Evolutionary conservation across 2,329 filamentous ascomycete species (phyloP).

Genomic region (Aaosphaeria arxii): DNA sequence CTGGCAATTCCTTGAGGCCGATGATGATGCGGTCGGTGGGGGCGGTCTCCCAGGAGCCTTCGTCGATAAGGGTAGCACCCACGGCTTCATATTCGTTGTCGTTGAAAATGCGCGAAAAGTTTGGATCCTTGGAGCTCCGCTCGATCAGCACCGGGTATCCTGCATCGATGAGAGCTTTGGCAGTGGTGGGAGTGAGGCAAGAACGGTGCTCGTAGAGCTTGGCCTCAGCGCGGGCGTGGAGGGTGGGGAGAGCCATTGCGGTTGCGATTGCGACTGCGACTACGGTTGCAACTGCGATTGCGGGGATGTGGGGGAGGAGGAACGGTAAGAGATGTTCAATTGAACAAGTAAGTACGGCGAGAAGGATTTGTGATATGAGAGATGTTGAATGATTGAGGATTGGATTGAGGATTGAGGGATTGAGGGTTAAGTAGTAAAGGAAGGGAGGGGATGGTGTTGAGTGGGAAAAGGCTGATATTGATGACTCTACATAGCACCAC

Average conservation of each 20-base stretch:
- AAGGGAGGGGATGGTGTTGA: too few species aligned
- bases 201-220: slow-evolving; percentile 42
- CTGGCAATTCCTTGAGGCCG: slow-evolving; percentile 41
- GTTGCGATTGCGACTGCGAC: not conserved
- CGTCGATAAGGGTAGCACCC: slow-evolving; percentile 37
- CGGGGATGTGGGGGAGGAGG: slow-evolving; percentile 1
- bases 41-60: slow-evolving; percentile 37
- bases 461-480: too few species aligned
- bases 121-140: slow-evolving; percentile 36
- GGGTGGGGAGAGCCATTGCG: slow-evolving; percentile 35
- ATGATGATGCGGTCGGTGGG: slow-evolving; percentile 41
- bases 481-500: too few species aligned
- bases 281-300: not conserved
- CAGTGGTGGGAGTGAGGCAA: slow-evolving; percentile 38
- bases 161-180: slow-evolving; percentile 39
- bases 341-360: not conserved
- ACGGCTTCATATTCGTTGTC: slow-evolving; percentile 39
- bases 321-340: not conserved
- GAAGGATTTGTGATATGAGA: not conserved
- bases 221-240: slow-evolving; percentile 41
- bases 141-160: slow-evolving; percentile 41
- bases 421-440: too few species aligned
- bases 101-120: slow-evolving; percentile 40
- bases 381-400: not conserved
- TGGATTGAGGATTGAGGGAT: too few species aligned